Base-by-base conservation (phyloP, 2,329 filamentous ascomycete genomes). In the Stachybotrys chlorohalonatus region DNA sequence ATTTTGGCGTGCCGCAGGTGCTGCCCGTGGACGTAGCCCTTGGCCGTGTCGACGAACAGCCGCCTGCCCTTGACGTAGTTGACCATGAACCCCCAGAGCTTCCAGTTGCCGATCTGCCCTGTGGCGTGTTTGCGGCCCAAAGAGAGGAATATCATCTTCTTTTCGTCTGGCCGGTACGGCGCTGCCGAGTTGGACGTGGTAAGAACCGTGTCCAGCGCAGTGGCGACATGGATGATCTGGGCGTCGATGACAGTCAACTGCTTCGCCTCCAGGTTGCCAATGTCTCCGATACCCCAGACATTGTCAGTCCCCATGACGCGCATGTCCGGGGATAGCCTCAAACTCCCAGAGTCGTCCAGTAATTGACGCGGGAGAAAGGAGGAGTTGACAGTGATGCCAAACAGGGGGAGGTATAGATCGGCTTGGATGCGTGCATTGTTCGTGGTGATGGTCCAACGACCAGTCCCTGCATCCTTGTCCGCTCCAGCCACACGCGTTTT, bases 371-470 rank as follows among this genome's bases (percentile, higher is more conserved):
- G 70, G 11, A 72, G 54, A 54, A 77, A 77, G 0, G 62, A 59
- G 0, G 70, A 73, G 62, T 80, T 81, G 51, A 71, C 66, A 1
- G 60, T 55, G 13, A 74, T 55, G 45, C 78, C 78, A 54, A 71
- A 69, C 0, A 76, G 69, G 1, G 77, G 75, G 3, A 81, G 64
- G 60, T 76, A 73, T 39, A 78, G 60, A 16, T 72, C 70, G 47
- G 68, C 60, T 63, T 49, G 65, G 57, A 5, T 63, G 66, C n/a
- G 56, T 60, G 31, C 64, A 45, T 64, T 63, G 6, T 65, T 70
- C 39, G 74, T 57, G 7, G 59, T 61, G 24, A 75, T 56, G 2
- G 56, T 56, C 3, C 56, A 60, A 2, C 53, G 32, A 17, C 59
- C 55, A 2, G 48, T 50, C 5, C 55, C 49, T 2, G 52, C 24